A percentile compares a stretch with the other conserved stretches of the same genome.
Evolutionary conservation across 768 basidiomycete species (phyloP).

Genomic region (Mycena kentingensis): DNA sequence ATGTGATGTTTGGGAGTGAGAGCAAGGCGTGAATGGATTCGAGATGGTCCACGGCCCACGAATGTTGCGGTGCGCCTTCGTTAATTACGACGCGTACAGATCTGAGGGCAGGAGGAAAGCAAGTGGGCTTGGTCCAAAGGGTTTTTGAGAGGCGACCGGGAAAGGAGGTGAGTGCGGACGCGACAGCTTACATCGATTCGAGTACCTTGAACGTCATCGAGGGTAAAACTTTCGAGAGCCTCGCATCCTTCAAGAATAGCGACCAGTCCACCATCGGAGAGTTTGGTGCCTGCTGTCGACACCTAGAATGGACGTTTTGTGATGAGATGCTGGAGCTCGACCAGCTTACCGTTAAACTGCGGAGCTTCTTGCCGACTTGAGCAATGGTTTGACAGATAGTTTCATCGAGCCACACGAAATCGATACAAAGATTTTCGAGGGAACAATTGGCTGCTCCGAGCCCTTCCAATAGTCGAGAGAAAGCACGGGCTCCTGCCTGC

Average conservation of each 20-base stretch:
- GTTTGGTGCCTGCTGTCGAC: constrained; percentile 39
- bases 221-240: constrained; percentile 31
- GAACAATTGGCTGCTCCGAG: constrained; percentile 33
- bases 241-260: constrained; percentile 38
- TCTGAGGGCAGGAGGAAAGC: constrained; percentile 30
- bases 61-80: constrained; percentile 39
- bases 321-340: too few species aligned
- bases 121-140: constrained; percentile 36
- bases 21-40: constrained; percentile 33
- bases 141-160: constrained; percentile 37
- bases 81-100: constrained; percentile 30
- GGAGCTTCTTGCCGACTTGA: constrained; percentile 32
- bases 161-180: not conserved
- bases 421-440: constrained; percentile 34
- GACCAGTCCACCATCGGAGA: constrained; percentile 37
- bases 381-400: constrained; percentile 36
- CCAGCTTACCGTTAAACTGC: constrained; percentile 29
- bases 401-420: constrained; percentile 45
- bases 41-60: constrained; percentile 43
- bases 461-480: constrained; percentile 27
- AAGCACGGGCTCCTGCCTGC: constrained; percentile 35
- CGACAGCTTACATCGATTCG: not conserved
- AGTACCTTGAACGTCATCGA: constrained; percentile 42
- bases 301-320: too few species aligned
- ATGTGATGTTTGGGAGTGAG: constrained; percentile 27